phyloP scores from a whole-genome alignment of 2,329 filamentous ascomycete species.

The Catunica adiposa region DNA sequence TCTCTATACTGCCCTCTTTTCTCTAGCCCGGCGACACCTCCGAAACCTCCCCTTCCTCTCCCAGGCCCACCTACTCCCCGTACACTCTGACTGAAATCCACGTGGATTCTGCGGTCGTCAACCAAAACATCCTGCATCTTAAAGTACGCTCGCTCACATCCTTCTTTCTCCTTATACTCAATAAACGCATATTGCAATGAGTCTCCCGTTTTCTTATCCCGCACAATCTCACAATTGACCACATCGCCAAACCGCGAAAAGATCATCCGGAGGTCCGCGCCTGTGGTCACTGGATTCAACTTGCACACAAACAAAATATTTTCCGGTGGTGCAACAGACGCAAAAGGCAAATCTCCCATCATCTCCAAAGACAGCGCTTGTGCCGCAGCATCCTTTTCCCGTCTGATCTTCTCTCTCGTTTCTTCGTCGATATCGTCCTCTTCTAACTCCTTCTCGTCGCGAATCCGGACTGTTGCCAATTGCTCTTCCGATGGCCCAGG shows the following conservation, averaged over 20 bases:
- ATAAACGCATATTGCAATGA: constrained; percentile 96
- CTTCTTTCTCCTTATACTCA: constrained; percentile 81
- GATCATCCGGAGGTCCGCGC: constrained; percentile 86
- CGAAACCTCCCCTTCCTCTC: constrained; percentile 78
- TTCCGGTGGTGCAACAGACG: constrained; percentile 91
- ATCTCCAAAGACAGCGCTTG: constrained; percentile 93
- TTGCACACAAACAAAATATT: constrained; percentile 98
- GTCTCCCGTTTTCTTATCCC: constrained; percentile 85
- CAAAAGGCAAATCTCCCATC: constrained; percentile 93
- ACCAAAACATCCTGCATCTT: constrained; percentile 98
- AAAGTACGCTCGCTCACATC: constrained; percentile 90
- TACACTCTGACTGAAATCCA: constrained; percentile 95
- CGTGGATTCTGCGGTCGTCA: constrained; percentile 92
- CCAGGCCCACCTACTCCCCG: constrained; percentile 73
- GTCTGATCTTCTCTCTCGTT: constrained; percentile 59
- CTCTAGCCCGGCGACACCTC: constrained; percentile 74
- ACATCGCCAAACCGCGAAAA: constrained; percentile 96
- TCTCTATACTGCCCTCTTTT: constrained; percentile 79
- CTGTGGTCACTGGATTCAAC: constrained; percentile 86
- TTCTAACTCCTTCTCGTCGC: constrained; percentile 68
- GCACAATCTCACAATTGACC: constrained; percentile 85
- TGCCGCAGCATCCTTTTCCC: constrained; percentile 79
- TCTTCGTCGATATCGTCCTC: constrained; percentile 58
- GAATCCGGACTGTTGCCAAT: constrained; percentile 78
- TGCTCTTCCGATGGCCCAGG: constrained; percentile 72